These are phyloP conservation scores for Phytophthora podocarpi DNA, from an alignment of 352 stramenopile species.

Conservation along the genomic window DNA sequence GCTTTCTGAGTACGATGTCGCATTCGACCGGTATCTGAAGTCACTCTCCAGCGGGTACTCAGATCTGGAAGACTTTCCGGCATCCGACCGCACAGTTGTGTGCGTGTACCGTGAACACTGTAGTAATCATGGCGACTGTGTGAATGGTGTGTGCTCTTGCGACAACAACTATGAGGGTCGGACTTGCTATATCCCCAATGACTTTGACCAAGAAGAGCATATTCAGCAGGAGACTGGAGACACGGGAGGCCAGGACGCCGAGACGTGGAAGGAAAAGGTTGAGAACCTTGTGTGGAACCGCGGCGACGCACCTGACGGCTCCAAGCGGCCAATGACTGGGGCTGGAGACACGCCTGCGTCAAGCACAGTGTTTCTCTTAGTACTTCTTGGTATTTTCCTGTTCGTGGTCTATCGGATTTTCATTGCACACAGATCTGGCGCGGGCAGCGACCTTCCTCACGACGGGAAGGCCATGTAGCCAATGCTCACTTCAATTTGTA, in stretches of 20 bases:
- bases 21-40: slow-evolving; percentile 77
- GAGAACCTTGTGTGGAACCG: slow-evolving; percentile 61
- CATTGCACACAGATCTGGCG: neutral
- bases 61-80: slow-evolving; percentile 42
- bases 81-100: slow-evolving; percentile 46
- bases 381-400: slow-evolving; percentile 51
- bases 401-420: slow-evolving; percentile 53
- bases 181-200: slow-evolving; percentile 84
- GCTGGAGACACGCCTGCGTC: slow-evolving; percentile 33
- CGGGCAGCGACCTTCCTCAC: slow-evolving; percentile 22
- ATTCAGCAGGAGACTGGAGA: slow-evolving; percentile 32
- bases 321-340: slow-evolving; percentile 31
- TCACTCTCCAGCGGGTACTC: slow-evolving; percentile 63
- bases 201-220: slow-evolving; percentile 44
- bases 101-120: slow-evolving; percentile 87
- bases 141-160: slow-evolving; percentile 80
- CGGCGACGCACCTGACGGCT: slow-evolving; percentile 24
- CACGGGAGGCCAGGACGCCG: slow-evolving; percentile 32
- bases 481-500: slow-evolving; percentile 19
- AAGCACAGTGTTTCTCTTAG: slow-evolving; percentile 45
- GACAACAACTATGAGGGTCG: slow-evolving; percentile 74
- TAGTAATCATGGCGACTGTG: slow-evolving; percentile 79
- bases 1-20: slow-evolving; percentile 66
- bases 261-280: slow-evolving; percentile 71
- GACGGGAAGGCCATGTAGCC: slow-evolving; percentile 39